phyloP scores from a whole-genome alignment of 176 grass and related monocot genomes.

The Eleusine coracana region DNA sequence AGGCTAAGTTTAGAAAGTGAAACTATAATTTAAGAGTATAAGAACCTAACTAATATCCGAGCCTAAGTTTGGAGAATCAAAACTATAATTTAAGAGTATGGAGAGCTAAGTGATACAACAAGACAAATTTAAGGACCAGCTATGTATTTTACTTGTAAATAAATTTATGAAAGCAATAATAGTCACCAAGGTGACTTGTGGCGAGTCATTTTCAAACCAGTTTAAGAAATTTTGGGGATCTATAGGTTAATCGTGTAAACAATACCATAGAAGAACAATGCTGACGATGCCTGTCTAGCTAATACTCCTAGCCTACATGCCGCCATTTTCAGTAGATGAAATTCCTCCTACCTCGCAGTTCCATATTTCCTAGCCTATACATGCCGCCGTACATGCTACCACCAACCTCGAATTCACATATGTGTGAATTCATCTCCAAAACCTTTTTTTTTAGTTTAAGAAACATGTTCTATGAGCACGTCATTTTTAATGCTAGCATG shows the following conservation, averaged over 20 bases:
- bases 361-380: not conserved
- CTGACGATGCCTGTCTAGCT: not conserved
- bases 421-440: not conserved
- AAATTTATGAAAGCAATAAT: not conserved
- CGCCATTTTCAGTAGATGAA: not conserved
- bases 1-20: no score
- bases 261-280: not conserved
- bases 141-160: not conserved
- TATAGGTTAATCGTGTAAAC: not conserved
- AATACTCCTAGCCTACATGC: not conserved
- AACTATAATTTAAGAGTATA: no score
- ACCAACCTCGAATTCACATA: not conserved
- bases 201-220: not conserved
- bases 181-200: slow-evolving; percentile 31
- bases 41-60: no score
- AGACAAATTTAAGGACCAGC: no score
- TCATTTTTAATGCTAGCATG: no score
- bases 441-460: not conserved
- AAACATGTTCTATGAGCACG: not conserved
- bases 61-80: no score
- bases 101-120: no score
- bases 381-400: not conserved
- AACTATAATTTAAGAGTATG: no score
- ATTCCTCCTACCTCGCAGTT: not conserved
- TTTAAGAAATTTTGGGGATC: not conserved